These are phyloP conservation scores for Aphanomyces stellatus DNA, from an alignment of 352 stramenopile species.

Conservation along the genomic window DNA sequence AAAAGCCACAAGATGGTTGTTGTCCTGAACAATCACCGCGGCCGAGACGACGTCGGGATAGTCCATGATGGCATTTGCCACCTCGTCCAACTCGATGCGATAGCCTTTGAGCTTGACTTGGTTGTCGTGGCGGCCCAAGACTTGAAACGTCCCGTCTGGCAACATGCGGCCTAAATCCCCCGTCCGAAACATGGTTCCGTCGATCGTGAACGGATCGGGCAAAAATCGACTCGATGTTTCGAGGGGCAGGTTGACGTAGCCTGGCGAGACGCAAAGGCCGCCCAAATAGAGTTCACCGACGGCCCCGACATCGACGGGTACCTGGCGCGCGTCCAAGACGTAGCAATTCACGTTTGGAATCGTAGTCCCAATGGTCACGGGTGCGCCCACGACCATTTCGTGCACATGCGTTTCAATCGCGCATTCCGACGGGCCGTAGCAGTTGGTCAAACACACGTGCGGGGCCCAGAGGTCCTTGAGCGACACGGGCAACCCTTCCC, in stretches of 20 bases:
- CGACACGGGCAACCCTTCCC: background rate
- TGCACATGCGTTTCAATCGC: background rate
- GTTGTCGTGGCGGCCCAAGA: constrained; percentile 52
- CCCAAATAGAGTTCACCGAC: constrained; percentile 1
- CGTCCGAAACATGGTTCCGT: constrained; percentile 86
- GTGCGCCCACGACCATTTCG: background rate
- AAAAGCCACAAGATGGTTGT: constrained; percentile 86
- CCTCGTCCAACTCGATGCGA: constrained; percentile 71
- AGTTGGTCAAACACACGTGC: background rate
- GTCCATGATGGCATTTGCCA: constrained; percentile 50
- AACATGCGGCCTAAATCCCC: constrained; percentile 88
- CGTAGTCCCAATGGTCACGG: background rate
- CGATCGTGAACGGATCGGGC: constrained; percentile 39
- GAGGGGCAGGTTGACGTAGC: background rate
- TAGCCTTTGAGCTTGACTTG: constrained; percentile 79
- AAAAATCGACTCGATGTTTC: constrained; percentile 23
- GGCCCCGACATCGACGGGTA: background rate
- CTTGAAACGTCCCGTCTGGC: constrained; percentile 84
- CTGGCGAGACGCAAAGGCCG: background rate
- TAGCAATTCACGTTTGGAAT: background rate
- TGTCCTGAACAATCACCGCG: constrained; percentile 41
- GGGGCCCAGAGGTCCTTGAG: background rate
- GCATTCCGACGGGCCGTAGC: constrained; percentile 5
- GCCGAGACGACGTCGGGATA: constrained; percentile 31
- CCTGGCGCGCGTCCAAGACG: background rate